These are phyloP conservation scores for Lecanicillium sp. DNA, from an alignment of 2,329 filamentous ascomycete species.

Conservation along the genomic window DNA sequence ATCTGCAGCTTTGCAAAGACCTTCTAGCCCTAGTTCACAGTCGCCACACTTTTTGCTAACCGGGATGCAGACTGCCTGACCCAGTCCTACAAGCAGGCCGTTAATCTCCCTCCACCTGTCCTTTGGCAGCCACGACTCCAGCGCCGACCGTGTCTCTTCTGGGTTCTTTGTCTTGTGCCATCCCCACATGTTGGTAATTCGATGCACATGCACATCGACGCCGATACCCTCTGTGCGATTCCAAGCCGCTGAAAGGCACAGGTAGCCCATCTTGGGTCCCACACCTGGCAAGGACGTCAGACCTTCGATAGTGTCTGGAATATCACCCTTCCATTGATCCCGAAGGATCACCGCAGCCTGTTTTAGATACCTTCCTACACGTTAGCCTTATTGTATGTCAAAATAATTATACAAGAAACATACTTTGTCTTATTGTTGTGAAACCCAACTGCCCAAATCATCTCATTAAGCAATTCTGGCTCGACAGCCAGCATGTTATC, in stretches of 20 bases:
- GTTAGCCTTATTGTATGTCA: background rate
- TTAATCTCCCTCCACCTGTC: conserved; percentile 93
- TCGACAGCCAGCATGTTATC: conserved; percentile 69
- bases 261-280: conserved; percentile 90
- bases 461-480: conserved; percentile 55
- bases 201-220: conserved; percentile 90
- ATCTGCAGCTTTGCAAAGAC: conserved; percentile 69
- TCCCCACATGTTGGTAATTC: conserved; percentile 89
- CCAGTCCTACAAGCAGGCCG: conserved; percentile 77
- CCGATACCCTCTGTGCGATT: conserved; percentile 66
- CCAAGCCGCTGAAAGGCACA: conserved; percentile 72
- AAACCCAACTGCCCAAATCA: conserved; percentile 83
- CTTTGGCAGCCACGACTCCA: conserved; percentile 76
- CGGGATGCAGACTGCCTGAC: conserved; percentile 79
- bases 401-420: conserved; percentile 8
- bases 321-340: conserved; percentile 65
- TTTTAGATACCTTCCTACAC: conserved; percentile 53
- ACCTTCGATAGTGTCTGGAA: conserved; percentile 69
- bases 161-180: conserved; percentile 79
- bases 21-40: conserved; percentile 69
- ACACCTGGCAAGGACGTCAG: conserved; percentile 76
- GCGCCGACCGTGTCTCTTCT: conserved; percentile 68
- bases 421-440: conserved; percentile 90
- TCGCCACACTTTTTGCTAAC: conserved; percentile 75
- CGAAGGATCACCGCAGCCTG: conserved; percentile 64